Conservation (phyloP, 2,329 filamentous ascomycete species). For the Xylaria hypoxylon region DNA sequence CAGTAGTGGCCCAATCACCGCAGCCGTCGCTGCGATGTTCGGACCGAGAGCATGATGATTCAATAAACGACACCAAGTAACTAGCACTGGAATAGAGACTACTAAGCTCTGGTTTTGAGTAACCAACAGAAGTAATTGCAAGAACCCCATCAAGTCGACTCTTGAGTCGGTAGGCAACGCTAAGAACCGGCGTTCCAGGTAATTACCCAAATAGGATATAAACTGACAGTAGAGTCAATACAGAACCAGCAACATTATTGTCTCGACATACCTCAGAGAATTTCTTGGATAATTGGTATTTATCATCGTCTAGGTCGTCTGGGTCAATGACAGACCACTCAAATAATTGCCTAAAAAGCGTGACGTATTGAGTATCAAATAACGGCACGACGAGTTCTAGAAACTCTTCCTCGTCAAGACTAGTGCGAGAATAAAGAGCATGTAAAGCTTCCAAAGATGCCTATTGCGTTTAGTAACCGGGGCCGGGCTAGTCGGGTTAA, state of each 20-base stretch:
- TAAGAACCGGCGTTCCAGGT: constrained; percentile 81
- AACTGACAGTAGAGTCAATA: constrained; percentile 64
- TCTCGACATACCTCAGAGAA: constrained; percentile 79
- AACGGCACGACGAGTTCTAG: constrained; percentile 81
- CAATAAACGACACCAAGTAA: constrained; percentile 88
- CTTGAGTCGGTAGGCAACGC: constrained; percentile 70
- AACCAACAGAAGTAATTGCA: constrained; percentile 82
- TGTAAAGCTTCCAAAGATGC: constrained; percentile 86
- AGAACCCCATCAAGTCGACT: constrained; percentile 76
- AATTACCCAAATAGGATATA: constrained; percentile 85
- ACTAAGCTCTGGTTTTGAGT: constrained; percentile 88
- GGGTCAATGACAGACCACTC: constrained; percentile 84
- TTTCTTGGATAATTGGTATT: constrained; percentile 93
- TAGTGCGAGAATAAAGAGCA: constrained; percentile 79
- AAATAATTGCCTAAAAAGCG: constrained; percentile 78
- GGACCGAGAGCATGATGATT: constrained; percentile 75
- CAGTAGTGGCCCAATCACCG: constrained; percentile 78
- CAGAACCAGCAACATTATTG: constrained; percentile 7
- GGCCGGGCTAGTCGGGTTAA: background rate
- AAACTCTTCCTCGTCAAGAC: constrained; percentile 83
- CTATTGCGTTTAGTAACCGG: constrained; percentile 55
- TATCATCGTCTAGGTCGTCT: constrained; percentile 87
- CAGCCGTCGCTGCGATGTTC: constrained; percentile 69
- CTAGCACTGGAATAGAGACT: constrained; percentile 91
- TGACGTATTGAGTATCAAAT: constrained; percentile 77